Evolutionary conservation across 306 rosid species (phyloP), one percentile per base, ranked within the genome.

Genomic region (Prunus davidiana): DNA sequence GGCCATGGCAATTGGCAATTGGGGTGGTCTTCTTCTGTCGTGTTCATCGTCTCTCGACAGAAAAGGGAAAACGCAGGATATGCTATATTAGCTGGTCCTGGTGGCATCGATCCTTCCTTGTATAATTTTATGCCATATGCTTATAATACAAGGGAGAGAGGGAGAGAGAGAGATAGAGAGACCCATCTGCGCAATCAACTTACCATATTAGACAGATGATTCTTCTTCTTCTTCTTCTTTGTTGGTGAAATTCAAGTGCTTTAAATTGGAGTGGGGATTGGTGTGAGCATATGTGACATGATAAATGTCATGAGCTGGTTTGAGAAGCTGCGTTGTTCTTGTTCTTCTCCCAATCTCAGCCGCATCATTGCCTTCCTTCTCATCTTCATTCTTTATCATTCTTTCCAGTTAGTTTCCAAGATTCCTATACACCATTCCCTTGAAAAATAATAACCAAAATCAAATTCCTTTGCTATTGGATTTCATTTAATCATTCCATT

Each of bases 361-460:
- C 76, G 76, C 67, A 57, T 72, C 41, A 72, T 72, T 72, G 76
- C 76, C 18, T 67, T 67, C 76, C 67, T 72, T 43, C 67, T 72
- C 54, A 72, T 72, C 55, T 72, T 72, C 56, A 46, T 72, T 72
- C 76, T 72, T 11, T 72, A 58, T 25, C 30, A 58, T 58, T 72
- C 76, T 43, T 72, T 57, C 55, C 76, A 58, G 6, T 72, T 72
- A 58, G 67, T 72, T 67, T 49, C 76, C 67, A 72, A 72, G 56
- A 45, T 72, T 72, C 76, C 76, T 58, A 72, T 72, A 72, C 76
- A 72, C 76, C 76, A 25, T 58, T 69, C 55, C 51, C 62, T 27
- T 51, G 8, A 16, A 52, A 69, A 9, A 18, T 32, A 45, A 12
- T 20, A 10, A 13, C 73, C 16, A 67, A 47, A 69, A 27, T 30